These are phyloP conservation scores for Hysterangium stoloniferum DNA, from an alignment of 768 basidiomycete genomes.

Conservation along the genomic window DNA sequence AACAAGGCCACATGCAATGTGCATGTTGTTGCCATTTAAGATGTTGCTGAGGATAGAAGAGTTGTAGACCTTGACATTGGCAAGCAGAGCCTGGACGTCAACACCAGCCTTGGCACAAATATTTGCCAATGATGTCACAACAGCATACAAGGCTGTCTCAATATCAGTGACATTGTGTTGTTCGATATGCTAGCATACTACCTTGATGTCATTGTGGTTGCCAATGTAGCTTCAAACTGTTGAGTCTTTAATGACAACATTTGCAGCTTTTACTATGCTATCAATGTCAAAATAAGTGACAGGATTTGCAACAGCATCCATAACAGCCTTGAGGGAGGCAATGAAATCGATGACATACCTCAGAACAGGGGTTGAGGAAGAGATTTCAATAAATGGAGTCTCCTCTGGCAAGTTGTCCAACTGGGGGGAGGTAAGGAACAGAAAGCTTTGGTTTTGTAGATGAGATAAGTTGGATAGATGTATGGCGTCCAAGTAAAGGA, in stretches of 20 bases:
- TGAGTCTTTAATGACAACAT: background rate
- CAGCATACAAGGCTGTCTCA: background rate
- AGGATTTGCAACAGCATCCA: background rate
- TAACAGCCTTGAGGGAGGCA: background rate
- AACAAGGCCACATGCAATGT: too few species aligned
- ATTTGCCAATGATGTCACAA: too few species aligned
- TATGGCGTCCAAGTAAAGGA: too few species aligned
- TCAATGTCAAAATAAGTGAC: background rate
- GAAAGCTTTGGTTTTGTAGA: too few species aligned
- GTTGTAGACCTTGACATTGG: background rate
- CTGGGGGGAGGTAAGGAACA: too few species aligned
- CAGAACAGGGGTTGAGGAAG: too few species aligned
- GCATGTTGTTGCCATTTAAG: slow-evolving; percentile 1
- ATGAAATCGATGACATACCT: background rate
- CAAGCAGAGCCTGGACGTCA: background rate
- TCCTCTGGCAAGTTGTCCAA: too few species aligned
- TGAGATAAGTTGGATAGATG: too few species aligned
- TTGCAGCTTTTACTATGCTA: background rate
- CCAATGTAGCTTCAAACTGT: background rate
- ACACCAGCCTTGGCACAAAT: too few species aligned
- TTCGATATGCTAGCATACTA: too few species aligned
- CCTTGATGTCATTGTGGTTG: background rate
- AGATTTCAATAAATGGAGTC: too few species aligned
- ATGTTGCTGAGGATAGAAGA: background rate
- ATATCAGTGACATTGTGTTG: background rate